Base-by-base conservation (phyloP, 2,329 filamentous ascomycete genomes). In the Ophiostoma ulmi region DNA sequence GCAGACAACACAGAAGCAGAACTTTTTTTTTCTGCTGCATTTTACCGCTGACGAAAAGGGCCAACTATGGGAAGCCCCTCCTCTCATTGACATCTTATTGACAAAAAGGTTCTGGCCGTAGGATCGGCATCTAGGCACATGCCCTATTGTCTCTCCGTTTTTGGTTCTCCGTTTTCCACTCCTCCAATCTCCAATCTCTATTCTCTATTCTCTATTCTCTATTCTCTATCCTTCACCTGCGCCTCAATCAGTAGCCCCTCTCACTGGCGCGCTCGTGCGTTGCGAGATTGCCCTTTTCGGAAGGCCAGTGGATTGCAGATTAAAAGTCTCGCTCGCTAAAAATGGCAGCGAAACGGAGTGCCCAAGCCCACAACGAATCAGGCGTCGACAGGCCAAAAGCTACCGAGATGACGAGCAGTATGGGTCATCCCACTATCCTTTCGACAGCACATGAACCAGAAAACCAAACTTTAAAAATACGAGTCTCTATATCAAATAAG, bases 391-490 rank as follows among this genome's bases (percentile, higher is more conserved):
- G n/a, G 52, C 52, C 52, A 35, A 63, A 63, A 63, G 58, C 58
- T 63, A 63, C 58, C 58, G 26, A 64, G 58, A 64, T 64, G 58
- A 64, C 58, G 31, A 22, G 58, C 58, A 64, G 26, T 64, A 64
- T 64, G 58, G 26, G 31, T 8, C 31, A 64, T 36, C 31, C 58
- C 31, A 20, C 31, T 20, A 36, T 64, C 31, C 58, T 38, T 38
- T 11, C 20, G 10, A n/a, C 61, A n/a, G 35, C 61, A 64, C 31
- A 36, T 36, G 31, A 65, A 39, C 20, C 63, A 65, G n/a, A 65
- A 31, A 22, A 36, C 20, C 58, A 63, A 39, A 5, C 35, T 64
- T 3, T 3, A 31, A 10, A 20, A 64, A 20, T 36, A 35, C 61
- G 61, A 64, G 61, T 64, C 26, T 5, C 17, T 48, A 20, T 38